Evolutionary conservation across 2,329 filamentous ascomycete species (phyloP).

Genomic region (Sphaerulina vaccinii): DNA sequence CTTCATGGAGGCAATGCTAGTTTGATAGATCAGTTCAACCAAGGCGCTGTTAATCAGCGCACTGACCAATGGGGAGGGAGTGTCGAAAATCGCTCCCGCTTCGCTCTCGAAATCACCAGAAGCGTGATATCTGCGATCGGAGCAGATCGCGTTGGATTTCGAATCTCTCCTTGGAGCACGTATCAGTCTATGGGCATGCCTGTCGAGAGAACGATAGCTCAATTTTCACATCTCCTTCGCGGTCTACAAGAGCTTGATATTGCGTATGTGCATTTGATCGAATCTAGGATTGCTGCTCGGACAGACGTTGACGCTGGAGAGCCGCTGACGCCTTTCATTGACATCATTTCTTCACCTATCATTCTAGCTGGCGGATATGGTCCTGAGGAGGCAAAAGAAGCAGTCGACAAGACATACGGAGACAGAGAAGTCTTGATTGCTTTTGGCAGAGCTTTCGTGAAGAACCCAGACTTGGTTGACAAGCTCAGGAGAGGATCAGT

Average conservation of each 20-base stretch:
- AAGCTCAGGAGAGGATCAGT: neutral
- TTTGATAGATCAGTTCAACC: conserved; percentile 65
- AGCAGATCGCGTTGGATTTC: conserved; percentile 52
- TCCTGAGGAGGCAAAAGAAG: conserved; percentile 40
- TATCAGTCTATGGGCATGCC: conserved; percentile 52
- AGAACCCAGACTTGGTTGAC: conserved; percentile 48
- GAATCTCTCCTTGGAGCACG: conserved; percentile 59
- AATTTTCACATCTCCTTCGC: conserved; percentile 59
- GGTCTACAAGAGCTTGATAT: conserved; percentile 54
- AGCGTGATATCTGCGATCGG: conserved; percentile 54
- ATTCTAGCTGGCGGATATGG: conserved; percentile 50
- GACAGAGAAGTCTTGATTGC: conserved; percentile 46
- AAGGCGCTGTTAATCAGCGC: conserved; percentile 55
- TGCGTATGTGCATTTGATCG: conserved; percentile 61
- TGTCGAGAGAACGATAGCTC: conserved; percentile 62
- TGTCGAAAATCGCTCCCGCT: conserved; percentile 51
- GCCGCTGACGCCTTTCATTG: conserved; percentile 34
- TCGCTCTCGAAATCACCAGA: conserved; percentile 54
- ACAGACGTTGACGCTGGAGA: conserved; percentile 42
- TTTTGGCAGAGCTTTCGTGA: conserved; percentile 51
- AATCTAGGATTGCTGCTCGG: conserved; percentile 52
- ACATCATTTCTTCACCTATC: conserved; percentile 47
- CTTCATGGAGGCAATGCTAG: conserved; percentile 52
- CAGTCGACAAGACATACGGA: conserved; percentile 37
- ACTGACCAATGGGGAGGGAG: conserved; percentile 51